Conservation (phyloP, 768 basidiomycete species). For the Strobilomyces dryophilus region DNA sequence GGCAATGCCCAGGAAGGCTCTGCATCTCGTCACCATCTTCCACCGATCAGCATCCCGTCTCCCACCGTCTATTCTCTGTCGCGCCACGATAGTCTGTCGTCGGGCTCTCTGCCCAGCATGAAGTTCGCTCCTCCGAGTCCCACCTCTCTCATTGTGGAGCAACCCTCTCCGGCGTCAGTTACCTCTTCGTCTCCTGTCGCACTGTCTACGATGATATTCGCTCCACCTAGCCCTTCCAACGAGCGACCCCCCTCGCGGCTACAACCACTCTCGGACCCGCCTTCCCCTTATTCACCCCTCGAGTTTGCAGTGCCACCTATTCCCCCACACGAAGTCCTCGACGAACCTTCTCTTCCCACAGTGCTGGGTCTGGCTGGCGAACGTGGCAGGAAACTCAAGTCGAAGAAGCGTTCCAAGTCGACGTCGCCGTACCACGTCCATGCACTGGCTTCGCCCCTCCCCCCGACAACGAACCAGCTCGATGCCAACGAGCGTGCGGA, state of each 20-base stretch:
- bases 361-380: conserved; percentile 44
- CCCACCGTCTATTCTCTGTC: conserved; percentile 18
- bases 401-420: conserved; percentile 27
- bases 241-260: conserved; percentile 8
- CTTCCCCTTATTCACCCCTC: conserved; percentile 29
- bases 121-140: conserved; percentile 31
- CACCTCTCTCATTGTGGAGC: conserved; percentile 1
- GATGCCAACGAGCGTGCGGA: conserved; percentile 63
- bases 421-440: conserved; percentile 24
- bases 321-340: neutral
- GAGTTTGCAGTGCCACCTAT: conserved; percentile 26
- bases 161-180: conserved; percentile 10
- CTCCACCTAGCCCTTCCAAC: conserved; percentile 23
- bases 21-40: conserved; percentile 14
- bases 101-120: conserved; percentile 29
- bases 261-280: conserved; percentile 21
- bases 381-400: conserved; percentile 23
- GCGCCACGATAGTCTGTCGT: conserved; percentile 14
- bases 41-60: conserved; percentile 17
- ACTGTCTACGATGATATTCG: conserved; percentile 29
- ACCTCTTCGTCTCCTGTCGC: conserved; percentile 14
- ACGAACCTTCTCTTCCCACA: conserved; percentile 44
- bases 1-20: neutral
- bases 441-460: conserved; percentile 30
- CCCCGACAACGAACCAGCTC: conserved; percentile 67